Evolutionary conservation across 306 rosid species (phyloP), one percentile per base, ranked within the genome.

Genomic region (Trifolium subterraneum): DNA sequence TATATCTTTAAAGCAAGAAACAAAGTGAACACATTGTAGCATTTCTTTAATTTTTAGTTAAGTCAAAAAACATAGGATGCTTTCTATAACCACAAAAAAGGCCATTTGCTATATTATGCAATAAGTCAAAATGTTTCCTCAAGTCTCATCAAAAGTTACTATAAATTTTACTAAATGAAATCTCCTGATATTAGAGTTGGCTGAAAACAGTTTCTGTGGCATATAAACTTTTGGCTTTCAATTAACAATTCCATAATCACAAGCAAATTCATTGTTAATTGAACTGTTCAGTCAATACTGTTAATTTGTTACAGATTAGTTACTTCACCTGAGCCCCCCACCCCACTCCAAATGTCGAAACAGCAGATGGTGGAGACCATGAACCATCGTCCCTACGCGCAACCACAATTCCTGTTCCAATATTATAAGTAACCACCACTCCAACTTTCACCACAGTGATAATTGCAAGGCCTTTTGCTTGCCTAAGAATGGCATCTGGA

Each of bases 361-460:
- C 82, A 70, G 99, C 96, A 69, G 99, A 95, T 69, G 99, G 97
- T 13, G 99, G 90, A 77, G 99, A 95, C 99, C 99, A 92, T 22
- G 98, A 90, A 61, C 97, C 99, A 85, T 95, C 99, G 74, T 87
- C 97, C 70, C 88, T 90, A 33, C 93, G 97, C 8, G 97, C 96
- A 78, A 95, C 76, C 70, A 95, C 97, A 27, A 95, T 78, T 75
- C 99, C 99, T 11, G 99, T 95, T 74, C 99, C 99, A 64, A 95
- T 79, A 73, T 92, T 87, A 73, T 95, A 95, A 60, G 99, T 92
- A 61, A 95, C 88, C 92, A 88, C 60, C 45, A 87, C 86, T 76
- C 99, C 99, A 18, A 90, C 96, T 85, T 92, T 95, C 79, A 69
- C 97, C 65, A 84, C 90, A 29, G 98, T 92, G 71, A 92, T 84